Base-by-base conservation (phyloP, 768 basidiomycete genomes). In the Boletus sensibilis region DNA sequence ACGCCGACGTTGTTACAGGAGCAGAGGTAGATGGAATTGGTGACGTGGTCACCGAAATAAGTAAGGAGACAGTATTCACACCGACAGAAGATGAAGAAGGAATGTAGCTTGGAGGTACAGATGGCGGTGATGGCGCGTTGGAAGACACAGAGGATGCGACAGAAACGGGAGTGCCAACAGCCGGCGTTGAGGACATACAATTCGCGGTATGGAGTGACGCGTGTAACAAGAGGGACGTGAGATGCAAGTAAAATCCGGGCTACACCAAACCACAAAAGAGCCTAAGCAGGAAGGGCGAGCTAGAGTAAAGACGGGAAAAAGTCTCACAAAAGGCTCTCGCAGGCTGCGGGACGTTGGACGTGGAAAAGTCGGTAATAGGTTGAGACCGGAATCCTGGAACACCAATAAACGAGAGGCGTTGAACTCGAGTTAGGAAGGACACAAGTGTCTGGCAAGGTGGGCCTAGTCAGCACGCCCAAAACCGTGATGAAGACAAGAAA, bases 11-110 rank as follows among this genome's bases (percentile, higher is more conserved):
- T 42, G 59, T 42, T 31, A 57, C 49, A 46, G 66, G 34, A 56
- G 47, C 42, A 45, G 58, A 50, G 29, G 45, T 46, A 23, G 62
- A 56, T 31, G 31, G n/a, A n/a, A 46, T 42, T 4, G 68, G 48
- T 21, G 67, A 50, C 23, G 63, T 47, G 34, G 65, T 45, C 31
- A 68, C 66, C 48, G 71, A 56, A 20, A 69, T 56, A 39, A 65
- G 59, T 37, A 63, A 57, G 18, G 70, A 63, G 25, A 66, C 53
- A 20, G 59, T 55, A 21, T 63, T 31, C 42, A 54, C 48, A 37
- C 56, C 40, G 20, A 60, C 23, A 25, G 62, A 41, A 42, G 56
- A 53, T 31, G 62, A 56, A 23, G 59, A 35, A 35, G 53, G 14
- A 23, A 14, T 45, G 48, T 42, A 42, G 31, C 45, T 47, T 35